A percentile compares a stretch with the other conserved stretches of the same genome.
phyloP scores from a whole-genome alignment of 495 filamentous ascomycete genomes.

The Annulohypoxylon bovei region DNA sequence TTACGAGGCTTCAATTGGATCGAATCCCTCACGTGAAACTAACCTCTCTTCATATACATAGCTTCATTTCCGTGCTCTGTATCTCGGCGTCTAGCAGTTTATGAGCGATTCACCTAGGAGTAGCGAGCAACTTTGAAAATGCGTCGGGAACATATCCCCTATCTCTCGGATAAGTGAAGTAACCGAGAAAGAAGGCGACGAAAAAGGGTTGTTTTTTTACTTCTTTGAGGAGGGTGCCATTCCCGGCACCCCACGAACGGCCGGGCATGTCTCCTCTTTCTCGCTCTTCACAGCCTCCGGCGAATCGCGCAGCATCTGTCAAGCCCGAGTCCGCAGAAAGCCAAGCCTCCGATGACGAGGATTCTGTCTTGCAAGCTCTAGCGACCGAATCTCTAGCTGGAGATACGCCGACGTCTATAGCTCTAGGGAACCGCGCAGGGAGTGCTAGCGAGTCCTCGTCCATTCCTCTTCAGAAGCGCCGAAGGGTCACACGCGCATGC shows the following conservation, averaged over 20 bases:
- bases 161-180: constrained; percentile 31
- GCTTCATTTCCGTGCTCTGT: constrained; percentile 2
- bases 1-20: constrained; percentile 14
- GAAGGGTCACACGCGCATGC: constrained; percentile 89
- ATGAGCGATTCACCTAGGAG: constrained; percentile 11
- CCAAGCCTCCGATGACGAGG: constrained; percentile 35
- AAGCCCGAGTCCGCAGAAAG: constrained; percentile 32
- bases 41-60: constrained; percentile 18
- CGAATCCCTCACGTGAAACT: constrained; percentile 10
- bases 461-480: constrained; percentile 81
- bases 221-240: constrained; percentile 25
- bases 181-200: constrained; percentile 33
- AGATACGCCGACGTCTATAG: constrained; percentile 32
- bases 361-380: constrained; percentile 25
- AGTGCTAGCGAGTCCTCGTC: constrained; percentile 46
- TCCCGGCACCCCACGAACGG: constrained; percentile 25
- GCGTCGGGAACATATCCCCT: constrained; percentile 19
- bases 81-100: constrained; percentile 4
- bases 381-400: constrained; percentile 31
- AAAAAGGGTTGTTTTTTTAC: constrained; percentile 20
- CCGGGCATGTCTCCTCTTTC: constrained; percentile 46
- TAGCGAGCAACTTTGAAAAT: constrained; percentile 27
- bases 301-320: constrained; percentile 39
- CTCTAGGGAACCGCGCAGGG: constrained; percentile 34
- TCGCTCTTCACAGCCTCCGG: constrained; percentile 44